Evolutionary conservation across 2,329 filamentous ascomycete species (phyloP), one percentile per base, ranked within the genome.

Genomic region (Neopestalotiopsis rosae): DNA sequence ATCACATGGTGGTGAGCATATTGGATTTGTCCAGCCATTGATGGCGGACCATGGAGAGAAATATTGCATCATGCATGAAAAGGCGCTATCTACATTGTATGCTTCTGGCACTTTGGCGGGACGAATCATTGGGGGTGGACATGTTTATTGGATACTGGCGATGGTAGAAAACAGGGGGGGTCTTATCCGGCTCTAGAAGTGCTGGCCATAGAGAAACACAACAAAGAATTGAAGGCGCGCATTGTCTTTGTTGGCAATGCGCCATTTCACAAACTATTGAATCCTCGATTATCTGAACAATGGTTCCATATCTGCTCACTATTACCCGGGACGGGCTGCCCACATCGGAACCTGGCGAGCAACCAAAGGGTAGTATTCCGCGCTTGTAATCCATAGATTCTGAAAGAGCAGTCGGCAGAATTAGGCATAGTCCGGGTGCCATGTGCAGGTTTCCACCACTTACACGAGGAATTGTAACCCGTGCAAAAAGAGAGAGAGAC

Each of bases 11-110:
- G 17, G 45, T 5, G 42, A 56, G 24, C 17, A 34, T 30, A 40
- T 56, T 14, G 45, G 49, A 28, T 28, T 28, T 28, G 62, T 40
- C 24, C 40, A 17, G 38, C n/a, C 49, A 65, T 65, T 65, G 62
- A 65, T 40, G 62, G 49, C 38, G 34, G 17, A 65, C 38, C 49
- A 13, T 2, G 57, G 57, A 30, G 61, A 5, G n/a, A 64, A 14
- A 38, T n/a, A 34, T 64, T 64, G 61, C 61, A 64, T 52, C 30
- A 28, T 56, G 34, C 34, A 38, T 38, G 34, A 17, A 40, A 34
- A n/a, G 24, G n/a, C 40, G 38, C 24, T 13, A 42, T 65, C 34
- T 40, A 62, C n/a, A 38, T 14, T 20, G 32, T 20, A 38, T 62
- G 13, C 20, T 20, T 34, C 59, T 17, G 30, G 20, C 45, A 52